A percentile compares a stretch with the other conserved stretches of the same genome.
These are phyloP conservation scores for Staphylotrichum tortipilum DNA, from an alignment of 495 filamentous ascomycete species.

Conservation along the genomic window DNA sequence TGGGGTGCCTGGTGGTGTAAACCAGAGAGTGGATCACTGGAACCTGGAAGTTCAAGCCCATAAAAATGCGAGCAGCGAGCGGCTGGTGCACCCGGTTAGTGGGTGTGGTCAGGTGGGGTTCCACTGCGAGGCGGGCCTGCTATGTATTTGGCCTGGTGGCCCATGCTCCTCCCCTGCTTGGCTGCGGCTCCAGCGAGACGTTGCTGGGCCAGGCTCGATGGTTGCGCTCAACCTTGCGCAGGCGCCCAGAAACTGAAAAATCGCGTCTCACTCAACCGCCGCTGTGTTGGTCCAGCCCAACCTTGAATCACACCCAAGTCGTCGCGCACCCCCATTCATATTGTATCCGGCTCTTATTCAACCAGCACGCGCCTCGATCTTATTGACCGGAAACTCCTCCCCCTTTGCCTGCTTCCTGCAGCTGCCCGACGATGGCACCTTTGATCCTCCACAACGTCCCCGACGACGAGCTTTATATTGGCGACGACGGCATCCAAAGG, in stretches of 20 bases:
- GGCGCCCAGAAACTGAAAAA: conserved; percentile 5
- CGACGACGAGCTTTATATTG: conserved; percentile 49
- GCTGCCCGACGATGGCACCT: conserved; percentile 38
- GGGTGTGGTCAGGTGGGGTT: not conserved
- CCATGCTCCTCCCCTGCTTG: not conserved
- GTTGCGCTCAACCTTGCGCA: not conserved
- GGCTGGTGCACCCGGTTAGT: too few relatives aligned
- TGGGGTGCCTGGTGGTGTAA: conserved; percentile 6
- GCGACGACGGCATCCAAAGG: conserved; percentile 46
- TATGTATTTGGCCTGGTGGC: not conserved
- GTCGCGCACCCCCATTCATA: not conserved
- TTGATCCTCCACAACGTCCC: conserved; percentile 52
- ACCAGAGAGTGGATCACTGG: not conserved
- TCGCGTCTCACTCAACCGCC: conserved; percentile 17
- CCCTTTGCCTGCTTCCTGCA: not conserved
- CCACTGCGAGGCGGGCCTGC: not conserved
- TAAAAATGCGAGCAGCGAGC: too few relatives aligned
- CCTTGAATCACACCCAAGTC: not conserved
- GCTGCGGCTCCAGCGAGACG: too few relatives aligned
- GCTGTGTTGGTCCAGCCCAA: not conserved
- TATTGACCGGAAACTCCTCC: not conserved
- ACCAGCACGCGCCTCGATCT: not conserved
- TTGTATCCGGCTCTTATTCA: not conserved
- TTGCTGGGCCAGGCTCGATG: conserved; percentile 7
- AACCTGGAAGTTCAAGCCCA: too few relatives aligned